Percentiles rank a stretch among this genome's conserved stretches.
Evolutionary conservation across 1,139 yeast species (phyloP).

Genomic region (Yamadazyma sp.): DNA sequence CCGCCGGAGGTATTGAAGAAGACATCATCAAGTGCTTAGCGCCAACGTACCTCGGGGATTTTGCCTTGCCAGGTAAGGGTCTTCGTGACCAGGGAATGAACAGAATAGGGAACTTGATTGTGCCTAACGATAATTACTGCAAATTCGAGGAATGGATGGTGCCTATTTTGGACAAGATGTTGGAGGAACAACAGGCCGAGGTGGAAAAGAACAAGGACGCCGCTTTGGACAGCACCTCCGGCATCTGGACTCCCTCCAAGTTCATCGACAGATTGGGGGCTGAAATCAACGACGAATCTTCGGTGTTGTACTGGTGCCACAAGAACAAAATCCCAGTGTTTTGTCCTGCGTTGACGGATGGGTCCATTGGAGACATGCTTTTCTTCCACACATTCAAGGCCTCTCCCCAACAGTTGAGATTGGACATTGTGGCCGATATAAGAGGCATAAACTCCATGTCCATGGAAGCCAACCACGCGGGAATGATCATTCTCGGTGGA

Average conservation of each 20-base stretch:
- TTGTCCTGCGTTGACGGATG: slow-evolving; percentile 97
- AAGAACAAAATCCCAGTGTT: slow-evolving; percentile 93
- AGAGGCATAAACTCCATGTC: slow-evolving; percentile 88
- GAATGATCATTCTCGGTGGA: slow-evolving; percentile 95
- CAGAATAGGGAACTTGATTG: slow-evolving; percentile 93
- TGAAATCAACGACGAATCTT: slow-evolving; percentile 88
- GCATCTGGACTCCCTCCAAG: slow-evolving; percentile 89
- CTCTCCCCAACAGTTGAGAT: slow-evolving; percentile 81
- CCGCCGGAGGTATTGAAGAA: slow-evolving; percentile 98
- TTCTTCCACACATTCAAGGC: slow-evolving; percentile 97
- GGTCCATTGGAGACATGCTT: slow-evolving; percentile 97
- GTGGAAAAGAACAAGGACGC: slow-evolving; percentile 61
- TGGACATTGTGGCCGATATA: slow-evolving; percentile 93
- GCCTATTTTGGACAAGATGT: slow-evolving; percentile 82
- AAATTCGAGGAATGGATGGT: slow-evolving; percentile 98
- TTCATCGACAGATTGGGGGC: slow-evolving; percentile 91
- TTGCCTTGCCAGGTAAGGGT: slow-evolving; percentile 72
- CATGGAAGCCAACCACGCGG: slow-evolving; percentile 94
- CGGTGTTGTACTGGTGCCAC: slow-evolving; percentile 98
- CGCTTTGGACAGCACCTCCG: slow-evolving; percentile 44
- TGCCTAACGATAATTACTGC: slow-evolving; percentile 97
- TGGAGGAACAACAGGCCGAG: slow-evolving; percentile 82
- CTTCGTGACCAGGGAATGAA: slow-evolving; percentile 95
- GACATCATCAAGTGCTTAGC: slow-evolving; percentile 95
- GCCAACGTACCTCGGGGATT: slow-evolving; percentile 93